Evolutionary conservation across 805 yeast species (phyloP).

Genomic region (Pichia rugopelliculosa): DNA sequence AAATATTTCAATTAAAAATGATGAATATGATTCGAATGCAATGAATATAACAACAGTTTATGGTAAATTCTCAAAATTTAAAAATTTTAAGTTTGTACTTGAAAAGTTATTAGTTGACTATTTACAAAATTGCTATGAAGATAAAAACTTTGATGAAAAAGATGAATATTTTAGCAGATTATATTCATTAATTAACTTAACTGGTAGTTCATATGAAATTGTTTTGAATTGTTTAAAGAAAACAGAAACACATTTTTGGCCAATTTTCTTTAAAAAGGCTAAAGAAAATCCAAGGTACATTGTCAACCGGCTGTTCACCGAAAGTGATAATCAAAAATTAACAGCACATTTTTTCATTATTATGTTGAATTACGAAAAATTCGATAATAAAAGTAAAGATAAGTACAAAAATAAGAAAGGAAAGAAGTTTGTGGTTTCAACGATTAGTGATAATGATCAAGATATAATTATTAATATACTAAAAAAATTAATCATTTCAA

Average conservation of each 20-base stretch:
- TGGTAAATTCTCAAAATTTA: conserved; percentile 32
- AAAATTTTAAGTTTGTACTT: conserved; percentile 40
- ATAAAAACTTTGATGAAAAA: conserved; percentile 20
- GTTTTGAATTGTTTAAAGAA: conserved; percentile 46
- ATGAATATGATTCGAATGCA: conserved; percentile 18
- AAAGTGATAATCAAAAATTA: conserved; percentile 34
- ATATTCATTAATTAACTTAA: conserved; percentile 27
- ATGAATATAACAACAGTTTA: conserved; percentile 26
- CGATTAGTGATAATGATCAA: conserved; percentile 28
- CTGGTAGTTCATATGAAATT: conserved; percentile 29
- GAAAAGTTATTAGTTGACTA: conserved; percentile 41
- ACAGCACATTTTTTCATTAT: conserved; percentile 47
- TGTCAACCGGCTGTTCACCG: conserved; percentile 32
- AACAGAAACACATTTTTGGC: conserved; percentile 47
- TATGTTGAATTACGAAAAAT: conserved; percentile 41
- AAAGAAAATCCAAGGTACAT: conserved; percentile 39
- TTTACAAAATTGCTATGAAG: conserved; percentile 27
- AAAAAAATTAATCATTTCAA: conserved; percentile 32
- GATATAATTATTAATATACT: conserved; percentile 37
- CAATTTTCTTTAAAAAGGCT: conserved; percentile 35
- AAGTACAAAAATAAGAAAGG: neutral
- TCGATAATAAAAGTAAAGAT: conserved; percentile 3
- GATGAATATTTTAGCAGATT: conserved; percentile 26
- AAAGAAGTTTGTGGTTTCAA: neutral
- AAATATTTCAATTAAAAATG: conserved; percentile 16